phyloP scores from a whole-genome alignment of 768 basidiomycete genomes.

The Boletus pseudo-olivaceus region DNA sequence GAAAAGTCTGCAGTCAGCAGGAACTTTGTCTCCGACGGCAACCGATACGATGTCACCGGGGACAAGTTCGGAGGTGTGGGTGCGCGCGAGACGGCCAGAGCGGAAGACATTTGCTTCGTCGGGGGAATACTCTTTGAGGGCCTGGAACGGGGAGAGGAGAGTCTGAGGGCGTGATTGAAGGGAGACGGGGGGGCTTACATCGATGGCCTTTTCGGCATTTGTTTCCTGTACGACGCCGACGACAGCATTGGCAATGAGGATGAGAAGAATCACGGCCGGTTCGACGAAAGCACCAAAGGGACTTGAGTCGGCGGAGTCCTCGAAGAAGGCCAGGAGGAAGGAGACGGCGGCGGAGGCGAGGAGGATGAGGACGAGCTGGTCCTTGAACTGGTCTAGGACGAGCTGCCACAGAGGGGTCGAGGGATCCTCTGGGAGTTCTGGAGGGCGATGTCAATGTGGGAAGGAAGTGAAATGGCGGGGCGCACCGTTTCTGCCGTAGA shows the following conservation, averaged over 20 bases:
- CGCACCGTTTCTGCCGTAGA: conserved; percentile 86
- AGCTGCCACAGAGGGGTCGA: conserved; percentile 91
- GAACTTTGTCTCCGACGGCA: conserved; percentile 92
- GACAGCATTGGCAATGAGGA: conserved; percentile 93
- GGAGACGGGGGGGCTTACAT: conserved; percentile 54
- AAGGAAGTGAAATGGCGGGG: neutral
- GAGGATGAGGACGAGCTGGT: conserved; percentile 95
- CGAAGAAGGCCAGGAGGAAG: conserved; percentile 86
- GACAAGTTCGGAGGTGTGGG: conserved; percentile 87
- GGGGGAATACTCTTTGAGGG: conserved; percentile 94
- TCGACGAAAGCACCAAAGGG: conserved; percentile 90
- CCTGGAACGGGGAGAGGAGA: conserved; percentile 49
- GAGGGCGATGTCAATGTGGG: conserved; percentile 1
- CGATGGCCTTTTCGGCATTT: conserved; percentile 95
- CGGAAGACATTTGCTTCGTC: conserved; percentile 93
- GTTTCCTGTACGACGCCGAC: conserved; percentile 97
- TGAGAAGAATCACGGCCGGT: conserved; percentile 90
- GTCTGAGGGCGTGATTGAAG: neutral
- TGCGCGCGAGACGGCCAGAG: conserved; percentile 59
- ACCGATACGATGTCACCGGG: conserved; percentile 92
- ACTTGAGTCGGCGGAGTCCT: conserved; percentile 64
- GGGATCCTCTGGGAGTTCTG: conserved; percentile 91
- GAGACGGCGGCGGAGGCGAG: conserved; percentile 92
- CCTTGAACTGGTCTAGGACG: conserved; percentile 98
- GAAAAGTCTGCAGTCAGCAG: conserved; percentile 89